Evolutionary conservation across 352 stramenopile genomes (phyloP), one percentile per base, ranked within the genome.

Genomic region (Phytopythium kandeliae): DNA sequence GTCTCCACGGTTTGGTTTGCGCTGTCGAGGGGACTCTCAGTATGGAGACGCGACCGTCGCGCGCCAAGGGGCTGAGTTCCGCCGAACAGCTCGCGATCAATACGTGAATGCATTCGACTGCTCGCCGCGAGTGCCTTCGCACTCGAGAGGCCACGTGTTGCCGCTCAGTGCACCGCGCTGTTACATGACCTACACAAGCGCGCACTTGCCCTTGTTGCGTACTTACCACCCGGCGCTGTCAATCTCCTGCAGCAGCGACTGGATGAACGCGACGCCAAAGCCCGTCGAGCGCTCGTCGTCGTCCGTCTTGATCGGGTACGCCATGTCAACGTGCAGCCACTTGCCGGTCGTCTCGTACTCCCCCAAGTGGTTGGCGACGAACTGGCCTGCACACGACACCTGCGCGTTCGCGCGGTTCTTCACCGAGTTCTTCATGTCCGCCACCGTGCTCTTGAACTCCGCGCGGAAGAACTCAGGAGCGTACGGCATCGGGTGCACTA

Each of bases 401-500:
- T 97, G 92, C 8, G 77, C 93, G 68, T 98, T 98, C 24, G 67
- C 60, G 35, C 93, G 78, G 67, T 97, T 92, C 66, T 96, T 97
- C 46, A 98, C 94, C 43, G 75, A 96, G 72, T 98, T 98, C 66
- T 98, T 98, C 94, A 98, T 98, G 65, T 98, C 94, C 4, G 96
- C 93, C 21, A 98, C 78, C 17, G 82, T 74, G 59, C 74, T 93
- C 61, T 87, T 89, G 69, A 98, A 98, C 63, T 98, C 94, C 25
- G 67, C 63, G 51, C 84, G 84, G 64, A 96, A 92, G 41, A 98
- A 89, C 63, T 98, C 93, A 0, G 95, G 95, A 44, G 72, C 78
- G 67, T 98, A 98, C 24, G 96, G 76, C 55, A 98, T 67, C 8
- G 92, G 87, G 75, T 95, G 93, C 28, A 82, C 78, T 31, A 98